phyloP scores from a whole-genome alignment of 208 protist genomes.

The Spongospora subterranea region DNA sequence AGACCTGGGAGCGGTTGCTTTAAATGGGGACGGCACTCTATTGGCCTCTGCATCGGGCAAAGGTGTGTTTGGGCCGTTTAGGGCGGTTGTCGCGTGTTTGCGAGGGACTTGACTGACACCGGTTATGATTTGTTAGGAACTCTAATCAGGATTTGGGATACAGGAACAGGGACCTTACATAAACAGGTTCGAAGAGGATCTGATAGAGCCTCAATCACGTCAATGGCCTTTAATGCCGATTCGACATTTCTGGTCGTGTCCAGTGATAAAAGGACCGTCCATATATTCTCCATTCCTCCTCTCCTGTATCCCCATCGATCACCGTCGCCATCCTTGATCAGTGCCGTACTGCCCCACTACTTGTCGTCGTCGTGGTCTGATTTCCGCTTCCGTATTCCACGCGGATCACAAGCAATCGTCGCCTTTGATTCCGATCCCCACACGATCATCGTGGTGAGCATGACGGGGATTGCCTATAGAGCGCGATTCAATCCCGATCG shows the following conservation, averaged over 20 bases:
- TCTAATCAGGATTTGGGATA: conserved; percentile 86
- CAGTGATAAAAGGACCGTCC: conserved; percentile 69
- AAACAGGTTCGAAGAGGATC: conserved; percentile 82
- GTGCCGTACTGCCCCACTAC: background rate
- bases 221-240: conserved; percentile 64
- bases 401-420: conserved; percentile 72
- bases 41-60: conserved; percentile 85
- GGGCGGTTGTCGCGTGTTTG: background rate
- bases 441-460: conserved; percentile 70
- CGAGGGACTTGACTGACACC: too few relatives aligned
- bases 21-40: conserved; percentile 83
- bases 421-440: conserved; percentile 74
- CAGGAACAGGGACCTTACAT: conserved; percentile 74
- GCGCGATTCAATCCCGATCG: conserved; percentile 60
- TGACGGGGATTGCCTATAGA: conserved; percentile 68
- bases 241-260: conserved; percentile 65
- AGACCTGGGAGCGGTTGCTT: conserved; percentile 77
- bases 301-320: background rate
- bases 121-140: conserved; percentile 84
- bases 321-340: background rate
- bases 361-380: conserved; percentile 71
- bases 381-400: conserved; percentile 75
- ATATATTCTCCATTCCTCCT: conserved; percentile 67
- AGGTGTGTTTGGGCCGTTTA: conserved; percentile 9
- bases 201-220: conserved; percentile 71